Evolutionary conservation across 1,284 basidiomycete species (phyloP).

Genomic region (Mycena citricolor): DNA sequence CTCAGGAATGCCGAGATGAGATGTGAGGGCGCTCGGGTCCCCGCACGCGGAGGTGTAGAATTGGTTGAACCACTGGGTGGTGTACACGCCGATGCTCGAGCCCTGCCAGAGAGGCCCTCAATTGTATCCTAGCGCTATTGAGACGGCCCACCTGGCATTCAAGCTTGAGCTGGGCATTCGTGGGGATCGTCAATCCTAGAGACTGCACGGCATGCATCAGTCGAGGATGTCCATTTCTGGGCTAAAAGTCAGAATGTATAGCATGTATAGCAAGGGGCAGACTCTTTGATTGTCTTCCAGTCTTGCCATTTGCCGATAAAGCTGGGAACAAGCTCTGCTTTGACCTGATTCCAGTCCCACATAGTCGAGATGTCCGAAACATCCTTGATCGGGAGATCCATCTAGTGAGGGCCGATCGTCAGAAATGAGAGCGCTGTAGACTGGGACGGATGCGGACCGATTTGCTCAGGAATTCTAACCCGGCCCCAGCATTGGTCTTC

Average conservation of each 20-base stretch:
- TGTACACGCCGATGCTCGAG: slow-evolving; percentile 73
- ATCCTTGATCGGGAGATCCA: slow-evolving; percentile 53
- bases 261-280: slow-evolving; percentile 15
- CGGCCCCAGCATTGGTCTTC: slow-evolving; percentile 61
- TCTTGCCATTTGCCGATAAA: slow-evolving; percentile 73
- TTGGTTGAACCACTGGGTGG: slow-evolving; percentile 78
- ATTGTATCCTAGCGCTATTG: background rate
- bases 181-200: slow-evolving; percentile 50
- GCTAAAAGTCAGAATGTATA: slow-evolving; percentile 24
- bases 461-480: slow-evolving; percentile 54
- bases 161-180: slow-evolving; percentile 39
- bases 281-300: slow-evolving; percentile 57
- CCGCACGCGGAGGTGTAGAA: slow-evolving; percentile 72
- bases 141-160: slow-evolving; percentile 66
- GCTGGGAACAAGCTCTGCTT: slow-evolving; percentile 64
- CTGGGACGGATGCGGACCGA: slow-evolving; percentile 45
- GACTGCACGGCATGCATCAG: slow-evolving; percentile 70
- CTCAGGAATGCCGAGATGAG: slow-evolving; percentile 64
- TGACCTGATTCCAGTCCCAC: slow-evolving; percentile 76
- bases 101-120: slow-evolving; percentile 50
- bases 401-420: slow-evolving; percentile 59
- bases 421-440: background rate
- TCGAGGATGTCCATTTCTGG: slow-evolving; percentile 63
- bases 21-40: slow-evolving; percentile 39
- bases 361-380: slow-evolving; percentile 62